Evolutionary conservation across 805 yeast species (phyloP).

Genomic region (Candida nonsorbophila): DNA sequence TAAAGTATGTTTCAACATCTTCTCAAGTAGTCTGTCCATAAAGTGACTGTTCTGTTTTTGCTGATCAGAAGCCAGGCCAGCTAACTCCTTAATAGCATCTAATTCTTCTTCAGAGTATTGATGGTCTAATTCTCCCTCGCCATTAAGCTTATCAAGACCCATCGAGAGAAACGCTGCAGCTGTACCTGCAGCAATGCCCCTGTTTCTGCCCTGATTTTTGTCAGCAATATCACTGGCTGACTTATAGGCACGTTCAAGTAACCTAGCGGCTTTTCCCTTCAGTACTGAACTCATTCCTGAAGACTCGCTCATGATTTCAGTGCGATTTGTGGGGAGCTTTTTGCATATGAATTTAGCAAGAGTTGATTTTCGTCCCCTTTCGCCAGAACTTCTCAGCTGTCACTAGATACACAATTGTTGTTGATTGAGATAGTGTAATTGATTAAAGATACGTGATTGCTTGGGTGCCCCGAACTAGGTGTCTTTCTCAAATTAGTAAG

Average conservation of each 20-base stretch:
- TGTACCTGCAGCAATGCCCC: conserved; percentile 32
- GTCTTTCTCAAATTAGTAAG: neutral
- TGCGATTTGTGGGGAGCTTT: conserved; percentile 1
- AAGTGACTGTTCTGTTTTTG: conserved; percentile 35
- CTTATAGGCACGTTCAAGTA: conserved; percentile 16
- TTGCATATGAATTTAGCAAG: neutral
- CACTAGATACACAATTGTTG: neutral
- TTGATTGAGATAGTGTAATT: too few species aligned
- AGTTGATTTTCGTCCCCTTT: neutral
- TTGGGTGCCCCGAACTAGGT: too few species aligned
- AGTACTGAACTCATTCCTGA: conserved; percentile 3
- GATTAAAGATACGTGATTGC: too few species aligned
- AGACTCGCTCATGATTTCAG: conserved; percentile 3
- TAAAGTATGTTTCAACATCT: conserved; percentile 44
- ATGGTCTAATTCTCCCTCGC: conserved; percentile 1
- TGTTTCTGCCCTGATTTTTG: conserved; percentile 16
- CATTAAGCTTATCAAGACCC: conserved; percentile 21
- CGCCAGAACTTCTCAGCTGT: neutral
- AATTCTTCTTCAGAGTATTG: conserved; percentile 21
- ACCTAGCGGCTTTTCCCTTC: conserved; percentile 8
- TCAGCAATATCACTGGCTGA: conserved; percentile 22
- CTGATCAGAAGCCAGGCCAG: conserved; percentile 24
- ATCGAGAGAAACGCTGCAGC: conserved; percentile 29
- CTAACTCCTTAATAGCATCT: conserved; percentile 19
- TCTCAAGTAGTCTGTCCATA: conserved; percentile 53